A percentile compares a stretch with the other conserved stretches of the same genome.
phyloP scores from a whole-genome alignment of 2,329 filamentous ascomycete genomes.

The Nectriaceae sp. region DNA sequence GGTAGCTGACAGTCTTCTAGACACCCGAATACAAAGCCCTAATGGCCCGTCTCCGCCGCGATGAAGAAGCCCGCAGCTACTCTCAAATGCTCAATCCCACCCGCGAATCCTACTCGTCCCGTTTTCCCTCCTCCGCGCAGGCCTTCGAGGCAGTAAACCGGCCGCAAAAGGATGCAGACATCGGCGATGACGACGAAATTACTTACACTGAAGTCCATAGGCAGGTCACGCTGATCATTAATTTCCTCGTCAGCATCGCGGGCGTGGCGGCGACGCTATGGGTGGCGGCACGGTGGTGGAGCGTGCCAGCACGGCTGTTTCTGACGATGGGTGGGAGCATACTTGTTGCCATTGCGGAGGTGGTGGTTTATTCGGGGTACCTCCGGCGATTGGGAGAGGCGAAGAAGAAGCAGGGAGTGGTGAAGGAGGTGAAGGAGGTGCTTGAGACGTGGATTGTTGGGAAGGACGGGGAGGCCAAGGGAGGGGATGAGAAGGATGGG shows the following conservation, averaged over 20 bases:
- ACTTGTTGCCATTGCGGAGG: constrained; percentile 73
- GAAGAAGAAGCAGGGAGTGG: constrained; percentile 60
- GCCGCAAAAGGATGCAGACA: constrained; percentile 46
- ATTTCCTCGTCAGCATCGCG: constrained; percentile 84
- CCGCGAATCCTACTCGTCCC: constrained; percentile 60
- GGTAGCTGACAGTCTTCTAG: constrained; percentile 42
- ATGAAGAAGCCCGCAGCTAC: constrained; percentile 83
- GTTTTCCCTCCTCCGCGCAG: constrained; percentile 56
- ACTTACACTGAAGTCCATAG: constrained; percentile 74
- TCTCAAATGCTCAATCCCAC: constrained; percentile 71
- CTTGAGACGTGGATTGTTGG: constrained; percentile 71
- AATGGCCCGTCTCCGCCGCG: constrained; percentile 80
- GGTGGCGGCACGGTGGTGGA: constrained; percentile 78
- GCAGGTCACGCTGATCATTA: constrained; percentile 84
- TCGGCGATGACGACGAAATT: constrained; percentile 60
- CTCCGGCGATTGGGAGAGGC: constrained; percentile 70
- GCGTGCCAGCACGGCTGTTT: constrained; percentile 67
- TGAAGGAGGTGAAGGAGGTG: constrained; percentile 68
- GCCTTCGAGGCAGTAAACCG: constrained; percentile 58
- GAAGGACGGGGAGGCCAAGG: constrained; percentile 33
- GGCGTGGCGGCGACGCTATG: constrained; percentile 77
- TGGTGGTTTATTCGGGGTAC: constrained; percentile 76
- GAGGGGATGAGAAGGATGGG: too few relatives aligned
- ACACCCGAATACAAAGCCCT: constrained; percentile 81
- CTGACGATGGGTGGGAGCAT: constrained; percentile 71